Conservation (phyloP, 306 rosid species). For the Sicyos edulis region DNA sequence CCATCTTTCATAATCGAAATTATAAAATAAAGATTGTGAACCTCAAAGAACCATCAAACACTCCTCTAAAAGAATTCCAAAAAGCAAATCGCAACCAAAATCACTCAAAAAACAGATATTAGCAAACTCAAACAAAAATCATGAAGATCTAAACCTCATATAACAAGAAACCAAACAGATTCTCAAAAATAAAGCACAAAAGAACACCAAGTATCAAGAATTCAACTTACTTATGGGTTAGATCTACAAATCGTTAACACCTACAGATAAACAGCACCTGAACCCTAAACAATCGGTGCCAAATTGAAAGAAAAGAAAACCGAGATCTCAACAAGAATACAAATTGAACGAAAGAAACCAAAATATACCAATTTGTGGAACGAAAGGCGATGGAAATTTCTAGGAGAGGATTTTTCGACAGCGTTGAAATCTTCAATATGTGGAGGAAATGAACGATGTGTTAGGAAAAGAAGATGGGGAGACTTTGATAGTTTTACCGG, state of each 20-base stretch:
- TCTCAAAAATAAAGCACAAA: not conserved
- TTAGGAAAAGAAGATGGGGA: not conserved
- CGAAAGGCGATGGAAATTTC: constrained; percentile 18
- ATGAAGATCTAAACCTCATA: constrained; percentile 11
- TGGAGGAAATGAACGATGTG: not conserved
- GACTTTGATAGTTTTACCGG: not conserved
- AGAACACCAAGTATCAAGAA: not conserved
- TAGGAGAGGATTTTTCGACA: not conserved
- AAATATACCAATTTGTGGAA: not conserved
- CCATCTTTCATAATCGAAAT: not conserved
- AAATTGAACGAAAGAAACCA: not conserved
- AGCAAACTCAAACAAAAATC: not conserved
- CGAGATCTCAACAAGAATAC: not conserved
- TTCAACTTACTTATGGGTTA: not conserved
- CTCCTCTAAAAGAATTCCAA: not conserved
- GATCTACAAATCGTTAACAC: not conserved
- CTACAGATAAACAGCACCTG: not conserved
- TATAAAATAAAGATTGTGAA: not conserved
- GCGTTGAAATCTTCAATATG: constrained; percentile 25
- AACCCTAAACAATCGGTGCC: not conserved
- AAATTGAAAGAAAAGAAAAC: not conserved
- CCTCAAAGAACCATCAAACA: not conserved
- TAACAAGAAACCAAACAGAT: not conserved
- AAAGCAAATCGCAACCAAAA: not conserved
- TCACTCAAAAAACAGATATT: not conserved